Evolutionary conservation across 2,329 filamentous ascomycete genomes (phyloP), one percentile per base, ranked within the genome.

Genomic region (Aspergillus sp.): DNA sequence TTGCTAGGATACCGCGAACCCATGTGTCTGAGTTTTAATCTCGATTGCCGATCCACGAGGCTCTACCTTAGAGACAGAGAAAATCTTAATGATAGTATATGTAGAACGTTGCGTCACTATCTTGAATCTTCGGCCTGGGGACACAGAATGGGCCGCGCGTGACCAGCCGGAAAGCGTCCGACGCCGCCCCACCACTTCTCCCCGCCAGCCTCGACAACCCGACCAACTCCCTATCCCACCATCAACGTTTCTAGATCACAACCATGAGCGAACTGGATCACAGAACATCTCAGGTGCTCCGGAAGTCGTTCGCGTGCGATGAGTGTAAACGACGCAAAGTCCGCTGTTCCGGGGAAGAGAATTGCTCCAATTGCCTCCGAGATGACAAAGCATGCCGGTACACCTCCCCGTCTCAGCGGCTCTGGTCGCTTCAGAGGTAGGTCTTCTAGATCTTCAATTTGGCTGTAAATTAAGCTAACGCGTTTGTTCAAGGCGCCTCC

Each of bases 261-360:
- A 42, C 6, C 31, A 53, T 53, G 51, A 20, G 11, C 31, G 51
- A 53, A 24, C 24, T 36, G 6, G n/a, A 12, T 12, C 32, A 53
- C 26, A 16, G 26, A 16, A 6, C 56, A 52, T 31, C 64, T 56
- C 20, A 58, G 36, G 36, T 66, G 6, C 54, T 66, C 14, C 64
- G 64, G 49, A 66, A 65, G 51, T 52, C 63, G 1, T 66, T 59
- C 49, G 62, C 64, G 12, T 66, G 64, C 45, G 64, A 66, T 56
- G 60, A 65, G 42, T 66, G 64, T 46, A 65, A 63, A 29, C 60
- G 60, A 16, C 60, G 64, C 32, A 66, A 66, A 39, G 62, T 66
- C 32, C 60, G 64, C 49, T 66, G 64, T 53, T 66, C 64, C 2
- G 64, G 64, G 6, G 60, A 66, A 22, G 57, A 65, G 20, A 65